Evolutionary conservation across 1,284 basidiomycete species (phyloP).

Genomic region (Singerocomus inundabilis): DNA sequence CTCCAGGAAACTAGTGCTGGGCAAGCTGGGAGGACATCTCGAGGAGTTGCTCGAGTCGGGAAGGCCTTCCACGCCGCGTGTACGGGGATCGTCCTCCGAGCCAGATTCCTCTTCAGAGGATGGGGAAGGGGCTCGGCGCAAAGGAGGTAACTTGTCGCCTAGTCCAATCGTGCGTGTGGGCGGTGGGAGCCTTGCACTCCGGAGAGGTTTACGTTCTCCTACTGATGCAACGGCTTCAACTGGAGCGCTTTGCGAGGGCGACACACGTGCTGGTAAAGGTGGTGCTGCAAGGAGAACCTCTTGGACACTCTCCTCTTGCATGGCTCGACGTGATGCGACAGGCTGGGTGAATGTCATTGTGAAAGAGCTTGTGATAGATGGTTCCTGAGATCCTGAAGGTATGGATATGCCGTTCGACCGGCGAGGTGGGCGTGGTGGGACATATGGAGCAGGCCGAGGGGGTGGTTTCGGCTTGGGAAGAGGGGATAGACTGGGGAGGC

Average conservation of each 20-base stretch:
- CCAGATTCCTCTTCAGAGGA: slow-evolving; percentile 58
- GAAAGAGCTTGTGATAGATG: background rate
- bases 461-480: slow-evolving; percentile 22
- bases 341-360: slow-evolving; percentile 10
- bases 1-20: slow-evolving; percentile 44
- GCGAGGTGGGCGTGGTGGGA: slow-evolving; percentile 23
- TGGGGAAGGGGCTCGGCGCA: slow-evolving; percentile 45
- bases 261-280: slow-evolving; percentile 27
- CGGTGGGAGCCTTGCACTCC: slow-evolving; percentile 51
- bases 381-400: background rate
- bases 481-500: slow-evolving; percentile 11
- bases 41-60: slow-evolving; percentile 84
- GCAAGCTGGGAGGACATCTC: slow-evolving; percentile 63
- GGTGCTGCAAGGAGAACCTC: slow-evolving; percentile 19
- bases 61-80: slow-evolving; percentile 54
- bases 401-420: slow-evolving; percentile 7
- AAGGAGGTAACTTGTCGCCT: slow-evolving; percentile 66
- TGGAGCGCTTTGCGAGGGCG: background rate
- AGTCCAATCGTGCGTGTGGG: slow-evolving; percentile 68
- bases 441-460: slow-evolving; percentile 17
- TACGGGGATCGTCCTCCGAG: slow-evolving; percentile 46
- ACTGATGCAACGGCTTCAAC: slow-evolving; percentile 17
- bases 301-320: slow-evolving; percentile 6
- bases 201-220: slow-evolving; percentile 47
- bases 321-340: slow-evolving; percentile 24